Conservation (phyloP, 179 eudicot genomes). For the Beta lomatogona region DNA sequence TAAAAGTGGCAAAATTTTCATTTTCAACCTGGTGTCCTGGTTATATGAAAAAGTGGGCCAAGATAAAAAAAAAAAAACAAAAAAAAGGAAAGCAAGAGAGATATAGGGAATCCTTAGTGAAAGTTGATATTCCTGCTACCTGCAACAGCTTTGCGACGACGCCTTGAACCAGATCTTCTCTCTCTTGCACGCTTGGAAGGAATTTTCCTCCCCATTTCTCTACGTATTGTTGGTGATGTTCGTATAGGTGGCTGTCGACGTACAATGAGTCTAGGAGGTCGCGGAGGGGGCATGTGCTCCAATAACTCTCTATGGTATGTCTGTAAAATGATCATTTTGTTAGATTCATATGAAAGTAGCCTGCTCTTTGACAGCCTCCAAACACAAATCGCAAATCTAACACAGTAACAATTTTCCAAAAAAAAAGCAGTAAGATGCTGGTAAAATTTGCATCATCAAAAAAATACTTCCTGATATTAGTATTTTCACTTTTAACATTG, state of each 20-base stretch:
- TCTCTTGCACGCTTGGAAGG: conserved; percentile 54
- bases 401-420: not conserved
- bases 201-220: conserved; percentile 36
- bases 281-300: conserved; percentile 59
- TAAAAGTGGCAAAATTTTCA: conserved; percentile 7
- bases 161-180: conserved; percentile 56
- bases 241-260: conserved; percentile 31
- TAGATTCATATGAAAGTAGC: not conserved
- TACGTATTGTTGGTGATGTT: conserved; percentile 29
- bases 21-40: conserved; percentile 20
- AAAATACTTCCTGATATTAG: not conserved
- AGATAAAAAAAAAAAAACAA: not conserved
- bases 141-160: conserved; percentile 58
- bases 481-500: not conserved
- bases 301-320: conserved; percentile 78
- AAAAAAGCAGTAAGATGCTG: not conserved
- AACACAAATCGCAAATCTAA: not conserved
- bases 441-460: not conserved
- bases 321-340: conserved; percentile 33
- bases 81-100: conserved; percentile 4
- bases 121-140: conserved; percentile 43
- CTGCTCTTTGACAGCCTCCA: not conserved
- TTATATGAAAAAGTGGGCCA: conserved; percentile 3
- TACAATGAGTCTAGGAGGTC: conserved; percentile 20
- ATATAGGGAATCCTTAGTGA: conserved; percentile 20